Evolutionary conservation across 129 eudicot species (phyloP), one percentile per base, ranked within the genome.

Genomic region (Heracleum sosnowskyi): DNA sequence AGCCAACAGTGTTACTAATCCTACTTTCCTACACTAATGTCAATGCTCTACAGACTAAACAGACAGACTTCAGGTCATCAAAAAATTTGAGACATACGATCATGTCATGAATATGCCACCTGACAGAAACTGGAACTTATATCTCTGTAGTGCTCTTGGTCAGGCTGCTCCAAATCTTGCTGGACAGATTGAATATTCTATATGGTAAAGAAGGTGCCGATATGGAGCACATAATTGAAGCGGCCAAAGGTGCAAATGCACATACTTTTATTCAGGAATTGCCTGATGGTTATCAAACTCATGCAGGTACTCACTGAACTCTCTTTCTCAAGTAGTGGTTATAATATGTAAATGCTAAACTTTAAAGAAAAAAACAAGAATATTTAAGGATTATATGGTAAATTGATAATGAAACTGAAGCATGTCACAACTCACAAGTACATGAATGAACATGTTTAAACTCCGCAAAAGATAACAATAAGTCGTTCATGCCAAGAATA

Each of bases 111-210:
- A 37, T 77, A 0, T 79, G 66, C 47, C 24, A 47, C 71, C 44
- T 79, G 69, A 80, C 45, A 75, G 66, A 77, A 80, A 75, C 2
- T 70, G 51, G 77, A 73, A 73, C 7, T 18, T 60, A 12, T 75
- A 34, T 37, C 57, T 82, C 31, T 87, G 82, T 71, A 91, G 96
- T 85, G 96, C 93, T 78, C 93, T 91, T 47, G 96, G 96, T 63
- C 96, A 91, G 77, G 96, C 96, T 80, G 93, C 91, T 80, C 96
- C 96, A 39, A 91, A 86, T 76, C 91, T n/a, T n/a, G n/a, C n/a
- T n/a, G n/a, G n/a, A n/a, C n/a, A n/a, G n/a, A n/a, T n/a, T n/a
- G n/a, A n/a, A 93, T 82, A 93, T 93, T 44, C 80, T 79, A 29
- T 90, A 79, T 35, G 98, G 98, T 26, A 89, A 90, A 86, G 92